Evolutionary conservation across 306 rosid genomes (phyloP), one percentile per base, ranked within the genome.

Genomic region (Quercus robur): DNA sequence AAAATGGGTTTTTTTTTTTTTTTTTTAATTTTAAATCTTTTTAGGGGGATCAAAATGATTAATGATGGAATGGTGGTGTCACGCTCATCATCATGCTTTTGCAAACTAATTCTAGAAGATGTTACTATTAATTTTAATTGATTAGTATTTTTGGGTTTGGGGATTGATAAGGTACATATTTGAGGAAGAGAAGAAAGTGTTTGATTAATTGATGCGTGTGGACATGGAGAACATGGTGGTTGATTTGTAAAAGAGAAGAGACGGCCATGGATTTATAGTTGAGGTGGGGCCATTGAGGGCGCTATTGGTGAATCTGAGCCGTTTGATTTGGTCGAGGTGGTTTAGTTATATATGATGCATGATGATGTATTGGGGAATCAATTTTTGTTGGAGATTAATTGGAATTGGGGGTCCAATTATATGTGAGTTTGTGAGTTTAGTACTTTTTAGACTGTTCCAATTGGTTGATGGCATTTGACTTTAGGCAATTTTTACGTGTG

Each of bases 21-120:
- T 70, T 3, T 14, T 70, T 31, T 5, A 7, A 7, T 7, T 38
- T 38, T 38, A 7, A 38, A 38, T 38, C 8, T 41, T 38, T 41
- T 41, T 8, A 8, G 11, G 46, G 46, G 41, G 70, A 71, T 20
- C 58, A 71, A 76, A 71, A 59, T 33, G 49, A 70, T 84, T 80
- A 86, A 88, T 92, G 98, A 92, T 88, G 97, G 77, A 51, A 86
- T 81, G 64, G 80, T 90, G 86, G 88, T 90, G 98, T 94, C 98
- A 94, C 90, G 97, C 92, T 86, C 96, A 86, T 84, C 94, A 85
- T 78, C 87, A 84, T 80, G 81, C 69, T 79, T 80, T 82, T 81
- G 70, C 55, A 59, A 70, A 82, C 78, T 25, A 74, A 67, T 73
- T 87, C 89, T 83, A 78, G 85, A 89, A 81, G 80, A 72, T 30